Evolutionary conservation across 495 filamentous ascomycete species (phyloP).

Genomic region (Penicillium silybi): DNA sequence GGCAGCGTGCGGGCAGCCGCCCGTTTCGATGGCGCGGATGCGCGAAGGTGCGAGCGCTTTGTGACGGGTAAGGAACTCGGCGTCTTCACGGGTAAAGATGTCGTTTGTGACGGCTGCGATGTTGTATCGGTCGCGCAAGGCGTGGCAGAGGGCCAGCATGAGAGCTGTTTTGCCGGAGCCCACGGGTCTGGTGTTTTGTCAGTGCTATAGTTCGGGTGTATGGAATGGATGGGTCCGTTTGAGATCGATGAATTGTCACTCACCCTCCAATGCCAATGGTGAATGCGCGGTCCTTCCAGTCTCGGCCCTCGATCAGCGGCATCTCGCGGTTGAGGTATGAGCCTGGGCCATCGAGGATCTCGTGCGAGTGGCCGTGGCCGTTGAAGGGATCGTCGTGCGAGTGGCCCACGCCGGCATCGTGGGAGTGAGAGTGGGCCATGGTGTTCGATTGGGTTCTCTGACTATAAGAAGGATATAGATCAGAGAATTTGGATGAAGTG

Average conservation of each 20-base stretch:
- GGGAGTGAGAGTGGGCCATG: conserved; percentile 55
- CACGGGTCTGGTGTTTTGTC: conserved; percentile 64
- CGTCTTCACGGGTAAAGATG: conserved; percentile 97
- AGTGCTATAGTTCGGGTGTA: conserved; percentile 1
- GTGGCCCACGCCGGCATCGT: conserved; percentile 49
- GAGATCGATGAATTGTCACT: conserved; percentile 21
- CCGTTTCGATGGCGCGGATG: conserved; percentile 95
- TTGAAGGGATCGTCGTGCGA: conserved; percentile 62
- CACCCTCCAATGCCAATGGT: conserved; percentile 97
- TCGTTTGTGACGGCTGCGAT: conserved; percentile 98
- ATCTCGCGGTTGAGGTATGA: conserved; percentile 88
- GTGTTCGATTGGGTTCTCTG: background rate
- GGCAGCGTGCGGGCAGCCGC: conserved; percentile 94
- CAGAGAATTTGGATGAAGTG: background rate
- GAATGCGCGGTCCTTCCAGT: conserved; percentile 89
- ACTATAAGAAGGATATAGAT: conserved; percentile 1
- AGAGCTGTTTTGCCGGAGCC: conserved; percentile 96
- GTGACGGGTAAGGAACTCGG: conserved; percentile 90
- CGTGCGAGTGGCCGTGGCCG: conserved; percentile 92
- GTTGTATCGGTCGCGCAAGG: conserved; percentile 70
- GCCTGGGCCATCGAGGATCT: conserved; percentile 92
- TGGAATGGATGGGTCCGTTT: background rate
- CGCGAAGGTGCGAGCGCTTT: conserved; percentile 73
- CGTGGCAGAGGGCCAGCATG: conserved; percentile 84
- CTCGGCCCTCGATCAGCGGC: conserved; percentile 80